A percentile compares a stretch with the other conserved stretches of the same genome.
Evolutionary conservation across 192 early-diverging fungal species (phyloP).

Genomic region (Funneliformis mosseae): DNA sequence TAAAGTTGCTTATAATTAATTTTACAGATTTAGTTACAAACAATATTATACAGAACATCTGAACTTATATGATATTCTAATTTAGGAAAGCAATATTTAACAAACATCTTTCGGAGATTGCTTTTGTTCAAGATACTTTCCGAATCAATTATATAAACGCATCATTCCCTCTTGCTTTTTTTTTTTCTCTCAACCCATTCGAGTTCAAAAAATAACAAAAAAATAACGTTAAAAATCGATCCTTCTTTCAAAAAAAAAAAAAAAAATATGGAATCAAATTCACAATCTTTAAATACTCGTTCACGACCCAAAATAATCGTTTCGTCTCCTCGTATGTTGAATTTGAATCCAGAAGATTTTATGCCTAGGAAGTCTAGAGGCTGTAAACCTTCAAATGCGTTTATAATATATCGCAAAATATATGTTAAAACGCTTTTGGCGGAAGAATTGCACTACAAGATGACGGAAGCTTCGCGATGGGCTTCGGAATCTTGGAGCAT

Average conservation of each 20-base stretch:
- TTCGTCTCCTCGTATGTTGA: background rate
- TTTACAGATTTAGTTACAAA: background rate
- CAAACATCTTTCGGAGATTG: no score
- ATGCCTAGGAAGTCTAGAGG: background rate
- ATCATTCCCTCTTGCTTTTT: no score
- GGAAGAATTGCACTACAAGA: background rate
- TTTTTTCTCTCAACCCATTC: no score
- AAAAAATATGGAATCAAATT: background rate
- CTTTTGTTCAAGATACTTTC: no score
- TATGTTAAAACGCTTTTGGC: background rate
- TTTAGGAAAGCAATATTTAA: no score
- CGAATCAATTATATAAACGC: no score
- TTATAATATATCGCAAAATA: constrained; percentile 24
- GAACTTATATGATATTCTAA: no score
- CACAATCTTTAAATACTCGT: background rate
- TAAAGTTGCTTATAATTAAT: no score
- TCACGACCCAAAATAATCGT: background rate
- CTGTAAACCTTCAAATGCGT: constrained; percentile 18
- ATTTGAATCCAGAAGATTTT: background rate
- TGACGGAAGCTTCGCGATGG: constrained; percentile 15
- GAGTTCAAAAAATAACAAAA: no score
- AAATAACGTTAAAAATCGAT: no score
- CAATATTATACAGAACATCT: no score
- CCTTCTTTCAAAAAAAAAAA: background rate
- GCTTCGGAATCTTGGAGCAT: constrained; percentile 10